Evolutionary conservation across 2,329 filamentous ascomycete genomes (phyloP).

Genomic region (Aaosphaeria arxii): DNA sequence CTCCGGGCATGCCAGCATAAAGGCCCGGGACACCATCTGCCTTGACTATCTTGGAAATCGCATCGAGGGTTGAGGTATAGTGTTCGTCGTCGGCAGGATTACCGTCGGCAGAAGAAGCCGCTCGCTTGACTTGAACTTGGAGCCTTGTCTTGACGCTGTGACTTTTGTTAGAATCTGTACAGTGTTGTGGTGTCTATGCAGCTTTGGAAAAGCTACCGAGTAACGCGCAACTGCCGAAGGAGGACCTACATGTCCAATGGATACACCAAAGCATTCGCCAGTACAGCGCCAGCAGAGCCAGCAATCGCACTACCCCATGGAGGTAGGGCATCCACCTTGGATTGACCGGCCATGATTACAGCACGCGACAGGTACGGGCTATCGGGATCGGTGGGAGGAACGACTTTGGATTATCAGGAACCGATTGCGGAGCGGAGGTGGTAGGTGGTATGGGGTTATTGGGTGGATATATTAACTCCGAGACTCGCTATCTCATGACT

Average conservation of each 20-base stretch:
- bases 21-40: constrained; percentile 79
- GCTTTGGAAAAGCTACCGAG: neutral
- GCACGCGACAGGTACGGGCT: neutral
- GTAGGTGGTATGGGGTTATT: constrained; percentile 4
- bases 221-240: neutral
- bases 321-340: constrained; percentile 69
- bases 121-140: constrained; percentile 82
- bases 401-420: too few species aligned
- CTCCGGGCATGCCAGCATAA: constrained; percentile 84
- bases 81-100: constrained; percentile 59
- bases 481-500: constrained; percentile 21
- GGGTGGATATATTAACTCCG: constrained; percentile 5
- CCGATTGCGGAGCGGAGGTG: too few species aligned
- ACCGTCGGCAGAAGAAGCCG: constrained; percentile 37
- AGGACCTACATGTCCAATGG: constrained; percentile 84
- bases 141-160: constrained; percentile 88
- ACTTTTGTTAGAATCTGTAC: neutral
- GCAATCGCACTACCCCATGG: constrained; percentile 93
- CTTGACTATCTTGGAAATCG: constrained; percentile 77
- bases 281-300: constrained; percentile 85
- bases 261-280: constrained; percentile 94
- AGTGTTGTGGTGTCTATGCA: neutral
- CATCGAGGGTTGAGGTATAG: constrained; percentile 85
- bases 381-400: too few species aligned
- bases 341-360: constrained; percentile 51